Evolutionary conservation across 495 filamentous ascomycete genomes (phyloP), one percentile per base, ranked within the genome.

Genomic region (Penicillium antarcticum): DNA sequence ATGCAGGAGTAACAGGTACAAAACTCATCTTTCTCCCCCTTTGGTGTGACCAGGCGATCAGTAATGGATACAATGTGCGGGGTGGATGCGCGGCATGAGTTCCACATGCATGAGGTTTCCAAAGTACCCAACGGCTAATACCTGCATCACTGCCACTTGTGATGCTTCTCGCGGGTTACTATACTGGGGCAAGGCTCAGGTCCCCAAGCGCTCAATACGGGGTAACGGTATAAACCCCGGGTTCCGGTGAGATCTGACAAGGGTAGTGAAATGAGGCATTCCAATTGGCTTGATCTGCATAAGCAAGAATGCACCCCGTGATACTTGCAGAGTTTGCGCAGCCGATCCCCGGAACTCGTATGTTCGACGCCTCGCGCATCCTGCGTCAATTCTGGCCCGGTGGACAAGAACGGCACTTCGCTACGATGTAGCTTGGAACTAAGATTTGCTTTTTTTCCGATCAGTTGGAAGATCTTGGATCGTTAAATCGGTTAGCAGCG

Each of bases 271-370:
- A 29, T 36, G 8, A 44, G 24, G 3, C 12, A 33, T 14, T 14
- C 11, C 17, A 32, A 19, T 38, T 35, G 33, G 17, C 18, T 45
- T 35, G 42, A 43, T 34, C 19, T 51, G 48, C 48, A 38, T 44
- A 9, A 34, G 37, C 29, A 14, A 4, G 14, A 10, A 39, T 36
- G 50, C 42, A 53, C 50, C 41, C 40, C 40, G 11, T 51, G 48
- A 29, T 29, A 29, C 36, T 44, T 19, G 21, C n/a, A 26, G 16
- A 8, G 13, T 45, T 44, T 41, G 21, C 40, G 49, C 17, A 33
- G 32, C 42, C 42, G 48, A 46, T 52, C 33, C 34, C 17, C 43
- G 44, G 53, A 51, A 12, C 40, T 61, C 42, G 50, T 54, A 38
- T 29, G 26, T 7, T 29, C 26, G 26, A 9, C 26, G 26, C 26